Evolutionary conservation across 805 yeast genomes (phyloP), one percentile per base, ranked within the genome.

Genomic region (Candida tibetensis): DNA sequence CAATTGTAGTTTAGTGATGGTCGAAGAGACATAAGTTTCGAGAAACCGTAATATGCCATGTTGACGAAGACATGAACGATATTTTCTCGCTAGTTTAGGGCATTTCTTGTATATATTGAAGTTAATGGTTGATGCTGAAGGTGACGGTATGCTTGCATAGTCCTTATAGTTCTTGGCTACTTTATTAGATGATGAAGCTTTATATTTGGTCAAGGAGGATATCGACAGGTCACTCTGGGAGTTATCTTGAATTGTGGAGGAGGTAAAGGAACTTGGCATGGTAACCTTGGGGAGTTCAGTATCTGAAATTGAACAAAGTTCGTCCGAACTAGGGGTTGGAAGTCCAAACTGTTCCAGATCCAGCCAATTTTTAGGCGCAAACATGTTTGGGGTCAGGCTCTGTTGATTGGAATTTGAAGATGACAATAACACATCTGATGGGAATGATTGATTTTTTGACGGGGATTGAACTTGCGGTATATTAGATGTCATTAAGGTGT

Each of bases 1-100:
- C 13, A 53, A 27, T 18, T 52, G 51, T n/a, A 28, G 34, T 26
- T 46, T 45, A 5, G 42, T 37, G 21, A 44, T 39, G 14, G 28
- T 36, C 8, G 36, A 27, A 4, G 53, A 52, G 16, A 53, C 30
- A 19, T 43, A 45, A 16, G 32, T 32, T 17, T 41, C 26, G 9
- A 53, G 34, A 27, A 53, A 53, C 28, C 34, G 18, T 39, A 33
- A 18, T 26, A 48, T 30, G 9, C 55, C 57, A 26, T 46, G 23
- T 2, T 37, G 22, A 12, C 36, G 31, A 10, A 53, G 28, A 28
- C 28, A 46, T 13, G 19, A 27, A n/a, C 47, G 39, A 32, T 53
- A 53, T 10, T 28, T 34, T 7, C 4, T 4, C 21, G n/a, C 10
- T 7, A 21, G 7, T 10, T 21, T 21, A 10, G 25, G 25, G 25